A percentile compares a stretch with the other conserved stretches of the same genome.
phyloP scores from a whole-genome alignment of 306 rosid species.

The Citrullus amarus region DNA sequence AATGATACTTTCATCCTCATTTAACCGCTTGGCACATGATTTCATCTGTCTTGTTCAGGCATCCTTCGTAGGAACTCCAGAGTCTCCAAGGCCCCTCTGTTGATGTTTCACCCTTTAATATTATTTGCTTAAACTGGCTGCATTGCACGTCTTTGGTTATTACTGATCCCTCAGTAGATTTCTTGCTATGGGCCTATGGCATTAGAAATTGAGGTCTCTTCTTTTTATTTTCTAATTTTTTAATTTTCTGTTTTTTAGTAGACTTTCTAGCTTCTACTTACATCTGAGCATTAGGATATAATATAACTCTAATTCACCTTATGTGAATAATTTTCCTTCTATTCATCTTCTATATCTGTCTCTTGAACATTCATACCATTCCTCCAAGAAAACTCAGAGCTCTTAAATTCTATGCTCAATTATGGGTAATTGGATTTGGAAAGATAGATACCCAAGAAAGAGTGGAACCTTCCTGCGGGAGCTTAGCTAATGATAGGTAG shows the following conservation, averaged over 20 bases:
- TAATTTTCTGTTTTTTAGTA: too few species aligned
- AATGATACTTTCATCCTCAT: not conserved
- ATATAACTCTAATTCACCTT: not conserved
- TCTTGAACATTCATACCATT: not conserved
- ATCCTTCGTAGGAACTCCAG: not conserved
- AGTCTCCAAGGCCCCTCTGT: not conserved
- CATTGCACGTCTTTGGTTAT: not conserved
- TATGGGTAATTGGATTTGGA: not conserved
- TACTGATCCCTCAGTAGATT: not conserved
- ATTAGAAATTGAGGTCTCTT: not conserved
- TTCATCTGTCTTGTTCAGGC: not conserved
- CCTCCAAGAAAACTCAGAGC: not conserved
- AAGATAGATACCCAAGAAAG: not conserved
- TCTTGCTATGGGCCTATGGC: not conserved
- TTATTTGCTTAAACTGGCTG: not conserved
- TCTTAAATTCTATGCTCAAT: too few species aligned
- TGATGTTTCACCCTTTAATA: not conserved
- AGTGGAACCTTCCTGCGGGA: not conserved
- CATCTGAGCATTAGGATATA: not conserved
- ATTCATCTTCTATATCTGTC: not conserved
- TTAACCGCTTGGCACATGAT: not conserved
- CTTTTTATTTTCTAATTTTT: too few species aligned
- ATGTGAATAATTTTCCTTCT: not conserved
- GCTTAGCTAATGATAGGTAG: not conserved
- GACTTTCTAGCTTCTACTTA: not conserved